A percentile compares a stretch with the other conserved stretches of the same genome.
Evolutionary conservation across 805 yeast genomes (phyloP).

Genomic region (Cyberlindnera veronae): DNA sequence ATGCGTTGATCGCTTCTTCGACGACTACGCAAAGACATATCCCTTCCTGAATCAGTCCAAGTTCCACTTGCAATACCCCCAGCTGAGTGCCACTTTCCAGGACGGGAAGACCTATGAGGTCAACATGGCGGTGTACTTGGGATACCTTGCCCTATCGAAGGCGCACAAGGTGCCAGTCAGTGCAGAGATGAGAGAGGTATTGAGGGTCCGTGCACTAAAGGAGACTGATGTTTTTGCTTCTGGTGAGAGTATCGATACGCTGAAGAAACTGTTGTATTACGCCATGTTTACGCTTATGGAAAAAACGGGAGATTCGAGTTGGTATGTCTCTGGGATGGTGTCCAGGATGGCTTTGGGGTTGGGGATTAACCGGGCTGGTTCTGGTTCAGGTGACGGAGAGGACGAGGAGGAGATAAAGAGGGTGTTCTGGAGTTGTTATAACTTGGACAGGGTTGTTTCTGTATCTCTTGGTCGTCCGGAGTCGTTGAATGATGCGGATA

Average conservation of each 20-base stretch:
- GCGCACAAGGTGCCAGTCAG: constrained; percentile 35
- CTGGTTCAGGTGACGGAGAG: no score
- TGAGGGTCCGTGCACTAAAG: constrained; percentile 40
- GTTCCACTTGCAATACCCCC: constrained; percentile 26
- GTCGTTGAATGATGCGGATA: constrained; percentile 46
- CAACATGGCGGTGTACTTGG: constrained; percentile 51
- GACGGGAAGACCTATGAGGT: constrained; percentile 41
- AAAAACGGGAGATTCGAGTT: constrained; percentile 44
- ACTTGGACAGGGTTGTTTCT: constrained; percentile 46
- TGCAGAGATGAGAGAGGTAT: constrained; percentile 38
- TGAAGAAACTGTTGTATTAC: constrained; percentile 40
- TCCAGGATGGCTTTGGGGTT: constrained; percentile 42
- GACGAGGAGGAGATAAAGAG: constrained; percentile 33
- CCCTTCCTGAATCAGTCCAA: constrained; percentile 12
- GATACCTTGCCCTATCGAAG: constrained; percentile 47
- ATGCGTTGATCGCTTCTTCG: constrained; percentile 31
- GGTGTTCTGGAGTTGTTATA: constrained; percentile 48
- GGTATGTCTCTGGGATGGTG: constrained; percentile 50
- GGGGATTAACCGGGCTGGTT: constrained; percentile 48
- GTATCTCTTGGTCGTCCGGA: constrained; percentile 47
- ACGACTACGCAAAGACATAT: constrained; percentile 15
- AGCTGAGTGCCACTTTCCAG: constrained; percentile 5
- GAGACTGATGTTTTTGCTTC: constrained; percentile 35
- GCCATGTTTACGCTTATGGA: constrained; percentile 51
- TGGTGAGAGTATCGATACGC: constrained; percentile 38